Evolutionary conservation across 2,329 filamentous ascomycete species (phyloP).

Genomic region (Fusarium palustre): DNA sequence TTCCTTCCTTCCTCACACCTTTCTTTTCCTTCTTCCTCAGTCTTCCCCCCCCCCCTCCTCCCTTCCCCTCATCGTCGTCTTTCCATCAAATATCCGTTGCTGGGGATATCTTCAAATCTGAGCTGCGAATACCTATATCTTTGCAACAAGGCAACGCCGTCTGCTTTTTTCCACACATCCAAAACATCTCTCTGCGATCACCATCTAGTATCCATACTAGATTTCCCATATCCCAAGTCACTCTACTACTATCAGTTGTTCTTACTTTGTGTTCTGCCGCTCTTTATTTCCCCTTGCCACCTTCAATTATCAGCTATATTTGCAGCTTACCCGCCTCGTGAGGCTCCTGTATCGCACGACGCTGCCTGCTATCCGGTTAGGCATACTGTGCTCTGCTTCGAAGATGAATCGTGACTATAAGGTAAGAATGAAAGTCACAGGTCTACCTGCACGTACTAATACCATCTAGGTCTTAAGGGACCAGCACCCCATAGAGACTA

Average conservation of each 20-base stretch:
- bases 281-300: not conserved
- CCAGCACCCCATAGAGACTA: constrained; percentile 8
- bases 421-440: not conserved
- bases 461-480: constrained; percentile 1
- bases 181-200: not conserved
- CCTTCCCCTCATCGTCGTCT: not conserved
- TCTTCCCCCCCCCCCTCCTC: no score
- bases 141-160: not conserved
- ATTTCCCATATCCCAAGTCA: not conserved
- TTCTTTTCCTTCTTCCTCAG: not conserved
- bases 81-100: not conserved
- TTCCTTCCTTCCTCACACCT: not conserved
- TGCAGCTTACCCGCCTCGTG: not conserved
- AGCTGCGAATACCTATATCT: not conserved
- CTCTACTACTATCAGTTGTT: not conserved
- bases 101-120: not conserved
- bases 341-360: not conserved
- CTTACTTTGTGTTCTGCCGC: not conserved
- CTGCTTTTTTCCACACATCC: not conserved
- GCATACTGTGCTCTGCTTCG: not conserved
- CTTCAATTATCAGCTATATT: not conserved
- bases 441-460: constrained; percentile 1
- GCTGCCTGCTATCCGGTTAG: not conserved
- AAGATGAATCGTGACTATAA: constrained; percentile 7
- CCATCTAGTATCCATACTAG: not conserved